A percentile compares a stretch with the other conserved stretches of the same genome.
phyloP scores from a whole-genome alignment of 1,284 basidiomycete genomes.

The Melampsora medusae region DNA sequence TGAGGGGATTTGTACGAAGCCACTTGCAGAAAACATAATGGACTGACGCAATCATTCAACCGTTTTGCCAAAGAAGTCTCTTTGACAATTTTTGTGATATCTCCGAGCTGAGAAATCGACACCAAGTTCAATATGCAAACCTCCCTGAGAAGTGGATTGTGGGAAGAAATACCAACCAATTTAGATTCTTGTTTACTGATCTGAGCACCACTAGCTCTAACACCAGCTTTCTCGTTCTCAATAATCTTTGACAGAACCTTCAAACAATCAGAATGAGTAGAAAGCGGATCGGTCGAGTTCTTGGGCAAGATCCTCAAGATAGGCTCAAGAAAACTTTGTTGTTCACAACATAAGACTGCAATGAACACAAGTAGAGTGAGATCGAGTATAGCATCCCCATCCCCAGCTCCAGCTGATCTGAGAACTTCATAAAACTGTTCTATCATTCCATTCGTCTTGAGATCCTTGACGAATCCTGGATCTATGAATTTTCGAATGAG shows the following conservation, averaged over 20 bases:
- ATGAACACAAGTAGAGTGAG: conserved; percentile 24
- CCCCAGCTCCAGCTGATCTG: conserved; percentile 12
- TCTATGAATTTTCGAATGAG: conserved; percentile 26
- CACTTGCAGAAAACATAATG: no score
- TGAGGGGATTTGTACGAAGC: no score
- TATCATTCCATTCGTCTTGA: conserved; percentile 29
- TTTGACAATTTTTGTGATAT: conserved; percentile 13
- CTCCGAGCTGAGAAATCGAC: conserved; percentile 24
- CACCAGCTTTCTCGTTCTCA: background rate
- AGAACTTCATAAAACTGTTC: conserved; percentile 24
- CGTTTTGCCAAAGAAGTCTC: conserved; percentile 16
- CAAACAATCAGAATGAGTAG: conserved; percentile 39
- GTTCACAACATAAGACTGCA: conserved; percentile 12
- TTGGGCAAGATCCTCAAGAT: conserved; percentile 24
- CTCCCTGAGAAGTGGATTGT: no score
- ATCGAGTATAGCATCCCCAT: conserved; percentile 34
- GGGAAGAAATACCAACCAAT: conserved; percentile 1
- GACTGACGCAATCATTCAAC: conserved; percentile 4
- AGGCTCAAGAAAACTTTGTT: conserved; percentile 28
- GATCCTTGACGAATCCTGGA: conserved; percentile 2
- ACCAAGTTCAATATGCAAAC: background rate
- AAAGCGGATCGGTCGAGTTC: conserved; percentile 7
- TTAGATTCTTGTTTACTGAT: conserved; percentile 1
- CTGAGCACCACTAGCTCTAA: background rate
- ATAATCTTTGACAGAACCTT: conserved; percentile 14